These are phyloP conservation scores for Suillus placidus DNA, from an alignment of 768 basidiomycete genomes.

Conservation along the genomic window DNA sequence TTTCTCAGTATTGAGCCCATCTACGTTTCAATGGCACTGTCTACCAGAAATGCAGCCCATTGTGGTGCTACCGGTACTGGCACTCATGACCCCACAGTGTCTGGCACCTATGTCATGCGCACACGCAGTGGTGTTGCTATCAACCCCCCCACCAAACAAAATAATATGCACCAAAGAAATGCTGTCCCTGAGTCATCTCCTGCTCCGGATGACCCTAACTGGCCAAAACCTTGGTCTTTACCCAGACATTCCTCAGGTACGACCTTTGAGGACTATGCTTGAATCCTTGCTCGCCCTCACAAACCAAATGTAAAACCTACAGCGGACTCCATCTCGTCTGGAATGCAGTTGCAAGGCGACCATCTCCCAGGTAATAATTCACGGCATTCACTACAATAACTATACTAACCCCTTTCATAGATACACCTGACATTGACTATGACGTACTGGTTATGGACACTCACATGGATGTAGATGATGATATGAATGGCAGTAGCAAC, in stretches of 20 bases:
- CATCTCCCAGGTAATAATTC: not conserved
- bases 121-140: not conserved
- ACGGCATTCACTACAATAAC: not conserved
- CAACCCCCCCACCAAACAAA: not conserved
- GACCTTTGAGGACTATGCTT: not conserved
- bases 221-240: not conserved
- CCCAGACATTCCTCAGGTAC: not conserved
- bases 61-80: not conserved
- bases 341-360: not conserved
- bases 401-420: not conserved
- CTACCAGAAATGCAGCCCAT: not conserved
- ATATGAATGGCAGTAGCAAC: not conserved
- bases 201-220: not conserved
- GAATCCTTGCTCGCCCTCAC: not conserved
- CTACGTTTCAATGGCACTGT: not conserved
- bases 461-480: not conserved
- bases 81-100: not conserved
- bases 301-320: not conserved
- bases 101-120: not conserved
- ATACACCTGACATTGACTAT: not conserved
- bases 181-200: not conserved
- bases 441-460: too few species aligned
- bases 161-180: not conserved
- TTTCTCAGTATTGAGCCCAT: not conserved
- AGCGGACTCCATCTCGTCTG: not conserved